Conservation (phyloP, 2,329 filamentous ascomycete species). For the Aspergillus flavus region DNA sequence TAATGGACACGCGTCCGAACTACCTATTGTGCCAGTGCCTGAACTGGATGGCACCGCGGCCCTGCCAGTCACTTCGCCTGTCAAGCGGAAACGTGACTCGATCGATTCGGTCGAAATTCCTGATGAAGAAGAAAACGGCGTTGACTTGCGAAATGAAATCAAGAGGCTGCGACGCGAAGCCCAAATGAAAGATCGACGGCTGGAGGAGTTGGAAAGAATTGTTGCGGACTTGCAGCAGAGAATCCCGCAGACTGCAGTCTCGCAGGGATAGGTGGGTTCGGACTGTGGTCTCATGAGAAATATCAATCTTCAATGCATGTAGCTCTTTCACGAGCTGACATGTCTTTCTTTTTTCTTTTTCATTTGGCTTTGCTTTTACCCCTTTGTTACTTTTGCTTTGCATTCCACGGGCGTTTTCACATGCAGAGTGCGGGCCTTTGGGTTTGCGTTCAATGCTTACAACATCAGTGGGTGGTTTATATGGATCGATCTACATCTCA, state of each 20-base stretch:
- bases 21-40: constrained; percentile 33
- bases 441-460: constrained; percentile 19
- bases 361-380: constrained; percentile 5
- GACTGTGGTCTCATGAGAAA: constrained; percentile 11
- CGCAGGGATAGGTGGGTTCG: constrained; percentile 18
- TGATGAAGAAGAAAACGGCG: constrained; percentile 46
- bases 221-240: constrained; percentile 41
- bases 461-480: constrained; percentile 26
- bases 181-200: constrained; percentile 54
- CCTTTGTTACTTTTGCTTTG: constrained; percentile 24
- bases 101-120: constrained; percentile 28
- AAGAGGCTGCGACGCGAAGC: constrained; percentile 69
- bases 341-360: constrained; percentile 9
- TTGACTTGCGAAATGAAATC: constrained; percentile 61
- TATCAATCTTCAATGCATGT: not conserved
- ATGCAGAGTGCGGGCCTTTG: constrained; percentile 25
- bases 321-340: constrained; percentile 15
- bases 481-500: constrained; percentile 28
- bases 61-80: constrained; percentile 27
- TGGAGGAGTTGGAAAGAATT: constrained; percentile 45
- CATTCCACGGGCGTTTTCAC: constrained; percentile 37
- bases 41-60: constrained; percentile 37
- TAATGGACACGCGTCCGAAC: constrained; percentile 32
- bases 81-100: constrained; percentile 41
- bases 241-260: constrained; percentile 33